These are phyloP conservation scores for Mimosa pudica DNA, from an alignment of 306 rosid species.

Conservation along the genomic window DNA sequence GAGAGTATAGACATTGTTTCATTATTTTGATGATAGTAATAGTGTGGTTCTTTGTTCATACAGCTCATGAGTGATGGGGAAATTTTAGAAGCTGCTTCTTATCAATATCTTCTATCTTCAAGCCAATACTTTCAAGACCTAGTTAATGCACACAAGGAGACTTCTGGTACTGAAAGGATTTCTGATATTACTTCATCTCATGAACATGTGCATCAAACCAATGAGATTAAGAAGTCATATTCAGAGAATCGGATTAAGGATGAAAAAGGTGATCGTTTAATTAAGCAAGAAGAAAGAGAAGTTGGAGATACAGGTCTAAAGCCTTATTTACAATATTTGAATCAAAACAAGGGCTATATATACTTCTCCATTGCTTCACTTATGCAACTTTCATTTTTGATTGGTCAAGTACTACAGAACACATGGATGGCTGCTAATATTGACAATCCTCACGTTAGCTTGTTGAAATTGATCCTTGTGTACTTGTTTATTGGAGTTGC, in stretches of 20 bases:
- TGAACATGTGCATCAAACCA: constrained; percentile 28
- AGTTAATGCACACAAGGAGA: constrained; percentile 94
- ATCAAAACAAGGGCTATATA: constrained; percentile 75
- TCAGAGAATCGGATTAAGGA: constrained; percentile 44
- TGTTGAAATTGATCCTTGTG: constrained; percentile 58
- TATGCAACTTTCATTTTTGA: constrained; percentile 56
- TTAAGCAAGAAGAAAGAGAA: constrained; percentile 86
- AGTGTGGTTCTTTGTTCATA: constrained; percentile 23
- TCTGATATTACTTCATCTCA: constrained; percentile 44
- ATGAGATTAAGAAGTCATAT: constrained; percentile 57
- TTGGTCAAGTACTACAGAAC: constrained; percentile 65
- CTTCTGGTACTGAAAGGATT: constrained; percentile 75
- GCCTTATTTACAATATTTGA: constrained; percentile 76
- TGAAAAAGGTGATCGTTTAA: constrained; percentile 67
- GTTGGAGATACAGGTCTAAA: constrained; percentile 72
- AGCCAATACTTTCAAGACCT: constrained; percentile 81
- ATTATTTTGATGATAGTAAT: constrained; percentile 17
- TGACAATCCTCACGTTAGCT: constrained; percentile 66
- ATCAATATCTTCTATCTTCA: constrained; percentile 56
- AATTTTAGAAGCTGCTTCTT: constrained; percentile 69
- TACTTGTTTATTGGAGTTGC: constrained; percentile 72
- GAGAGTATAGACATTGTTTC: too few relatives aligned
- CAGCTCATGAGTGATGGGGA: constrained; percentile 89
- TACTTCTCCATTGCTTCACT: constrained; percentile 50
- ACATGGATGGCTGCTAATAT: constrained; percentile 90